These are phyloP conservation scores for Trypanosoma avium DNA, from an alignment of 208 protist genomes.

Conservation along the genomic window DNA sequence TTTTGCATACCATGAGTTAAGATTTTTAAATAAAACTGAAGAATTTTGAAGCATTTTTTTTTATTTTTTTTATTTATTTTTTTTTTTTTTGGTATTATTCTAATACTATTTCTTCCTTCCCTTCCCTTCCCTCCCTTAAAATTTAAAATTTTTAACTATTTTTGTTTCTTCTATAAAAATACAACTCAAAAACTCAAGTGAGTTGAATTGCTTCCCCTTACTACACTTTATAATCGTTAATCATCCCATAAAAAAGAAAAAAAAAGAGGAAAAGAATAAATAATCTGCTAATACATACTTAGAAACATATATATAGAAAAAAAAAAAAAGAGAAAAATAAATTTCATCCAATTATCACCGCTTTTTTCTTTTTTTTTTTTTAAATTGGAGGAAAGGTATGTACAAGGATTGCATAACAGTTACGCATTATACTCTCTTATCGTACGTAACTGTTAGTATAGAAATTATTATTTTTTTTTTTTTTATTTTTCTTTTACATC, in stretches of 20 bases:
- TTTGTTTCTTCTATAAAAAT: no score
- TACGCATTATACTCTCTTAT: no score
- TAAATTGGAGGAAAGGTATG: no score
- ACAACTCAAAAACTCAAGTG: no score
- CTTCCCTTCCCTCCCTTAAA: no score
- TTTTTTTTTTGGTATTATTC: background rate
- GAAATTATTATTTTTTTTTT: no score
- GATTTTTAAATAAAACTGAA: slow-evolving; percentile 57
- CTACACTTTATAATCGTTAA: background rate
- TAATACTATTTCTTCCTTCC: no score
- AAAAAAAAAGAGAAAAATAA: slow-evolving; percentile 22
- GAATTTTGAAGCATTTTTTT: slow-evolving; percentile 56
- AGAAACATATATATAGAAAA: background rate
- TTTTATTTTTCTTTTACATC: no score
- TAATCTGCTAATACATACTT: background rate
- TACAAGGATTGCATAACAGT: no score
- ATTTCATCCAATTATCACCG: background rate
- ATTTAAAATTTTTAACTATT: no score
- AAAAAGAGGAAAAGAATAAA: background rate
- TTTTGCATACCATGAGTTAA: slow-evolving; percentile 86
- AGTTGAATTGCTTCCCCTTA: background rate
- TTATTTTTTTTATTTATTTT: background rate
- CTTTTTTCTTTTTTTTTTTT: slow-evolving; percentile 15
- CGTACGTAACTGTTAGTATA: no score
- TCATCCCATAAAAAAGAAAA: background rate